phyloP scores from a whole-genome alignment of 768 basidiomycete genomes.

The Melanogaster broomeanus region DNA sequence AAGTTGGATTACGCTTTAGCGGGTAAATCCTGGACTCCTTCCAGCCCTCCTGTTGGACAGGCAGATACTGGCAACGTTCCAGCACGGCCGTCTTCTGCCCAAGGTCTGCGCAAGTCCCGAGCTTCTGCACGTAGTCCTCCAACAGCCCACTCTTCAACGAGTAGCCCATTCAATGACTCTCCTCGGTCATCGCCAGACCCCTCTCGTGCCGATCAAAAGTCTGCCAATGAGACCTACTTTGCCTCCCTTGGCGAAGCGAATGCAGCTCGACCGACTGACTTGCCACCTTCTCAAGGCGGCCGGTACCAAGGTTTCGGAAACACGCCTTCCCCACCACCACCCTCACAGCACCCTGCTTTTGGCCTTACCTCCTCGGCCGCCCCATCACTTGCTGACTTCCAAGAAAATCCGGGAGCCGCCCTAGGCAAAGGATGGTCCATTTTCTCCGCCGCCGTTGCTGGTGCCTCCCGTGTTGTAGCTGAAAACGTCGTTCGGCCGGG shows the following conservation, averaged over 20 bases:
- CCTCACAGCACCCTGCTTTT: slow-evolving; percentile 63
- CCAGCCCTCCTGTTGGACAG: slow-evolving; percentile 58
- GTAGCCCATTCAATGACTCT: slow-evolving; percentile 45
- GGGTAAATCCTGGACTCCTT: slow-evolving; percentile 78
- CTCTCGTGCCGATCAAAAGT: slow-evolving; percentile 55
- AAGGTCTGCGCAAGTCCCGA: slow-evolving; percentile 87
- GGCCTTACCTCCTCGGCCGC: slow-evolving; percentile 77
- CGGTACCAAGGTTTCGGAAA: slow-evolving; percentile 92
- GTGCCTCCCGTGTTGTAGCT: slow-evolving; percentile 75
- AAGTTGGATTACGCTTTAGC: slow-evolving; percentile 80
- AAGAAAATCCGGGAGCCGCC: slow-evolving; percentile 84
- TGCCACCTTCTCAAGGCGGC: slow-evolving; percentile 94
- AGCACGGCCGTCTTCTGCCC: slow-evolving; percentile 68
- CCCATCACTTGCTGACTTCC: slow-evolving; percentile 78
- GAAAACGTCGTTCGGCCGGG: slow-evolving; percentile 92
- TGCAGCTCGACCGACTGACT: slow-evolving; percentile 68
- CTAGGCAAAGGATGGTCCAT: slow-evolving; percentile 95
- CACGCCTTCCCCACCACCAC: slow-evolving; percentile 63
- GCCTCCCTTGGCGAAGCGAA: slow-evolving; percentile 83
- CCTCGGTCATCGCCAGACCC: slow-evolving; percentile 48
- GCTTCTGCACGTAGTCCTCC: slow-evolving; percentile 59
- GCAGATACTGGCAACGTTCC: slow-evolving; percentile 41
- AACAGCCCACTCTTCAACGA: slow-evolving; percentile 56
- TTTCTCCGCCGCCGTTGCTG: slow-evolving; percentile 82
- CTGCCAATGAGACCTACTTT: slow-evolving; percentile 88